These are phyloP conservation scores for Pseudozyma hubeiensis DNA, from an alignment of 1,284 basidiomycete genomes.

Conservation along the genomic window DNA sequence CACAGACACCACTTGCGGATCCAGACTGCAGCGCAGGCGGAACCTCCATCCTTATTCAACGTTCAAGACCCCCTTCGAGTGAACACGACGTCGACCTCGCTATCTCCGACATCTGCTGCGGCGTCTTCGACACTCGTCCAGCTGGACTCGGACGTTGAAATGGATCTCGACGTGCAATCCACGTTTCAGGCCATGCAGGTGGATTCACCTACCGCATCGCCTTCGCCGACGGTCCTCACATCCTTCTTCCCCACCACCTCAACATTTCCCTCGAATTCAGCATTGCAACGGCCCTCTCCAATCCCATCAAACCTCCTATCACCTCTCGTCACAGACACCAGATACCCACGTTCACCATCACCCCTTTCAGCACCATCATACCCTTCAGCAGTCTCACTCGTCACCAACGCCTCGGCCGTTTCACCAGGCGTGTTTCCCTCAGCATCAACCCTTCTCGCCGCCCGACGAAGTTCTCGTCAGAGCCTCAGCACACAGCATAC, in stretches of 20 bases:
- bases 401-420: slow-evolving; percentile 2
- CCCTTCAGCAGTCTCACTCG: not conserved
- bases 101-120: not conserved
- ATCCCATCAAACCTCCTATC: slow-evolving; percentile 10
- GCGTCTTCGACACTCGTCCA: not conserved
- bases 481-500: slow-evolving; percentile 2
- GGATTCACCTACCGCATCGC: slow-evolving; percentile 29
- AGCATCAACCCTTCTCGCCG: slow-evolving; percentile 6
- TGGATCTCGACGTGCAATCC: slow-evolving; percentile 37
- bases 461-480: slow-evolving; percentile 13
- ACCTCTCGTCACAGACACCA: slow-evolving; percentile 15
- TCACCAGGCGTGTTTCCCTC: slow-evolving; percentile 17
- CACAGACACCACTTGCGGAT: slow-evolving; percentile 26
- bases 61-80: not conserved
- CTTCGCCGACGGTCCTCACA: slow-evolving; percentile 1
- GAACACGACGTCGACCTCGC: not conserved
- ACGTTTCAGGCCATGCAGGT: slow-evolving; percentile 45
- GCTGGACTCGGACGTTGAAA: slow-evolving; percentile 9
- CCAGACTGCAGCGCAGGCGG: slow-evolving; percentile 9
- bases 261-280: not conserved
- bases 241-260: slow-evolving; percentile 8
- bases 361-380: slow-evolving; percentile 1
- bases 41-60: not conserved
- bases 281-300: slow-evolving; percentile 6
- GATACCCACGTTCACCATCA: slow-evolving; percentile 18